A percentile compares a stretch with the other conserved stretches of the same genome.
Conservation (phyloP, 306 rosid species). For the Cajanus cajan region DNA sequence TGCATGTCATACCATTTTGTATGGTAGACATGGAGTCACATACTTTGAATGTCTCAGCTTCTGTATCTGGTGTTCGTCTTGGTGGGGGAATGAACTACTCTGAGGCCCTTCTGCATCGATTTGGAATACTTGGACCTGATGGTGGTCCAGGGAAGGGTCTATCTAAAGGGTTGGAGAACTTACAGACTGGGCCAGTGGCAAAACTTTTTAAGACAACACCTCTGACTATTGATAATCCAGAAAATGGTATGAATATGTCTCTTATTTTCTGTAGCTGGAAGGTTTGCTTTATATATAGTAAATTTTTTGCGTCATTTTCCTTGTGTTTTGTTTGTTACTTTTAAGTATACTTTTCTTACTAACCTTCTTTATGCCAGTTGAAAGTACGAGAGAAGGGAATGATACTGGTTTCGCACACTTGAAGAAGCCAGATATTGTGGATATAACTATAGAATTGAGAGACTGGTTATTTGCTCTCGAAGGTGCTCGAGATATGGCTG, state of each 20-base stretch:
- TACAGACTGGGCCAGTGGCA: slow-evolving; percentile 70
- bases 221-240: slow-evolving; percentile 39
- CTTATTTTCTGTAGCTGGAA: slow-evolving; percentile 20
- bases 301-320: background rate
- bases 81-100: too few species aligned
- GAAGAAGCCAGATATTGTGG: slow-evolving; percentile 78
- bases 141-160: slow-evolving; percentile 81
- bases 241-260: slow-evolving; percentile 54
- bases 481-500: slow-evolving; percentile 72
- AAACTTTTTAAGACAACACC: slow-evolving; percentile 63
- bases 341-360: slow-evolving; percentile 8
- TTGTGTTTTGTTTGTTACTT: slow-evolving; percentile 2
- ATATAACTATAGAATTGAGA: slow-evolving; percentile 63
- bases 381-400: slow-evolving; percentile 48
- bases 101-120: too few species aligned
- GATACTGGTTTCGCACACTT: slow-evolving; percentile 48
- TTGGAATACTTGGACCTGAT: too few species aligned
- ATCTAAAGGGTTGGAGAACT: slow-evolving; percentile 67
- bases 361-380: slow-evolving; percentile 40
- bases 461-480: slow-evolving; percentile 97
- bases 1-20: slow-evolving; percentile 70
- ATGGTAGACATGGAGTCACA: slow-evolving; percentile 71
- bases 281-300: slow-evolving; percentile 9
- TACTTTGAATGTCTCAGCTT: slow-evolving; percentile 75
- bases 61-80: slow-evolving; percentile 80